Percentiles rank a stretch among this genome's conserved stretches.
Evolutionary conservation across 2,329 filamentous ascomycete genomes (phyloP).

Genomic region (Aspergillus felis): DNA sequence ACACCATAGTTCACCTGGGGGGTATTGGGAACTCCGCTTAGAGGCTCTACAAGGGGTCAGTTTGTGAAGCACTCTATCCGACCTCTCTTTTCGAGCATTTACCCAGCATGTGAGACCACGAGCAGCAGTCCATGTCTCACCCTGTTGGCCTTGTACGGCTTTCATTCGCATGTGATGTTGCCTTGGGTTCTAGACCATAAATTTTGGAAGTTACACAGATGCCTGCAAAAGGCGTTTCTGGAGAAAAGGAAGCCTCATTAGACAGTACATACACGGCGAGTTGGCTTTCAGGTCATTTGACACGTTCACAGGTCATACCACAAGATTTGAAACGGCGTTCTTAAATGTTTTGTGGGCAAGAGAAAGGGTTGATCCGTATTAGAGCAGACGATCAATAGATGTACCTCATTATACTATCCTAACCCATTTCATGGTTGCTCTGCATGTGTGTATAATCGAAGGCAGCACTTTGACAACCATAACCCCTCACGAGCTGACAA

Average conservation of each 20-base stretch:
- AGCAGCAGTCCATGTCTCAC: background rate
- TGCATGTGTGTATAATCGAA: background rate
- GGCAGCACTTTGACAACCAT: background rate
- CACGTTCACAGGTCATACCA: background rate
- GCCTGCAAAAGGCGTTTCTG: background rate
- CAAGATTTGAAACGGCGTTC: background rate
- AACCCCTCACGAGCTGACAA: background rate
- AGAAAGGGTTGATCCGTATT: background rate
- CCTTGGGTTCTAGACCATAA: background rate
- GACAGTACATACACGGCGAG: background rate
- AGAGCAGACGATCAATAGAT: background rate
- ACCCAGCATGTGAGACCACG: background rate
- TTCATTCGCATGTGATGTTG: background rate
- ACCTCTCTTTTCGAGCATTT: background rate
- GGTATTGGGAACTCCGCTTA: background rate
- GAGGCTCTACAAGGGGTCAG: background rate
- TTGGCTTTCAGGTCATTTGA: background rate
- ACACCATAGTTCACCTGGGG: background rate
- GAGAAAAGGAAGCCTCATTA: background rate
- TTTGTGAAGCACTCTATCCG: background rate
- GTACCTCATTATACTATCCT: background rate
- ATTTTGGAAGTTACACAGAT: background rate
- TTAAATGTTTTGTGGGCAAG: background rate
- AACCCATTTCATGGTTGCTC: background rate
- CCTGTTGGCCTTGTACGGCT: background rate